Base-by-base conservation (phyloP, 176 grass and related monocot species). In the Pharus latifolius region DNA sequence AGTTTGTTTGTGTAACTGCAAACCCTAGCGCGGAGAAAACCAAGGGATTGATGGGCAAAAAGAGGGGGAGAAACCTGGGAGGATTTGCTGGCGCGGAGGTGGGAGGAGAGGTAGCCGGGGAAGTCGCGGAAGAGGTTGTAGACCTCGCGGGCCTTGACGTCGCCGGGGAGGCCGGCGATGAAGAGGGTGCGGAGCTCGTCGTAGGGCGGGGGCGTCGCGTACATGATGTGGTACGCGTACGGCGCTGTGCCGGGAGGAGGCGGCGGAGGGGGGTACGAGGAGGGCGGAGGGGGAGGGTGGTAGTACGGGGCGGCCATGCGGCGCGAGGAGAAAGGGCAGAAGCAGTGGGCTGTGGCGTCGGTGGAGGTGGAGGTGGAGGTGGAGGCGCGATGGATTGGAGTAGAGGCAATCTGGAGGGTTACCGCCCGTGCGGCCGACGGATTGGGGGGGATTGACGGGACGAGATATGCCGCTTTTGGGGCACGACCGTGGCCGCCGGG, bases 81-180 rank as follows among this genome's bases (percentile, higher is more conserved):
- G 56, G 90, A 93, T 63, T 89, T 86, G 13, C 79, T 83, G 15
- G 87, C 40, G 34, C 82, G 81, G 70, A 98, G 65, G 26, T 80
- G 84, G 43, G 83, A 87, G 34, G 90, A 98, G 49, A 85, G 65
- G 63, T 91, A 98, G 22, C 95, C 87, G 5, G 89, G 84, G 60
- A 98, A 93, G 75, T 93, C 95, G 22, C 90, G 87, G 75, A 98
- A 98, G 61, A 98, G 90, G 71, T 93, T 93, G 75, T 88, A 98
- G 69, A 98, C 80, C 82, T 98, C 95, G 45, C 95, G 90, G 23
- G 90, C 52, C 75, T 85, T 92, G 28, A 69, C 79, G 44, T 93
- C 90, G 35, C 72, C 78, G 50, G 90, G 95, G 63, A 98, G 75
- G 18, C 95, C 90, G 4, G 90, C 90, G 34, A 98, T 43, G 60